These are phyloP conservation scores for Cladobotryum protrusum DNA, from an alignment of 2,329 filamentous ascomycete species.

Conservation along the genomic window DNA sequence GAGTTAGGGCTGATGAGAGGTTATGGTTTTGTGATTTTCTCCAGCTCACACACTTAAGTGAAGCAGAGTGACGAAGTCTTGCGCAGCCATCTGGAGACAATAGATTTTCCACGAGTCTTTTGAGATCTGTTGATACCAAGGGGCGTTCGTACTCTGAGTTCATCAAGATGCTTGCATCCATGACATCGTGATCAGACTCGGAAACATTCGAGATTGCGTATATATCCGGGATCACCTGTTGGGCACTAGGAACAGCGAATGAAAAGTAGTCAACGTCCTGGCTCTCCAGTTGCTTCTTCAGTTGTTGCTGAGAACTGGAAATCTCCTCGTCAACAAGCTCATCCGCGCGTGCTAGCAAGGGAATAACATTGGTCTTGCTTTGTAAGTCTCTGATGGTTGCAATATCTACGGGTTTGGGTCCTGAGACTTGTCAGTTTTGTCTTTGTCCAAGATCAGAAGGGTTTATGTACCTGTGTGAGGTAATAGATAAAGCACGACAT, in stretches of 20 bases:
- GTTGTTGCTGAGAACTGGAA: conserved; percentile 50
- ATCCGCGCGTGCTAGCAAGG: conserved; percentile 74
- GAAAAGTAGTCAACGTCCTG: conserved; percentile 59
- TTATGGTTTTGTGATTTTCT: conserved; percentile 34
- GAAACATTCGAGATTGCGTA: conserved; percentile 74
- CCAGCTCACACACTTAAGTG: conserved; percentile 75
- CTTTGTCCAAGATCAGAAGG: background rate
- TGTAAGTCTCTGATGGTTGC: conserved; percentile 66
- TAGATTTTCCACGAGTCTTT: conserved; percentile 60
- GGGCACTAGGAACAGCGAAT: conserved; percentile 42
- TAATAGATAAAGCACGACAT: conserved; percentile 79
- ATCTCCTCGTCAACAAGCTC: conserved; percentile 54
- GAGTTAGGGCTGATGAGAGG: conserved; percentile 11
- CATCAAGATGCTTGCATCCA: conserved; percentile 94
- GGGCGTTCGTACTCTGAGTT: conserved; percentile 83
- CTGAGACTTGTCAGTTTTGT: conserved; percentile 20
- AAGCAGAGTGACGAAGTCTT: conserved; percentile 75
- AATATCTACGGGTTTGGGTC: conserved; percentile 46
- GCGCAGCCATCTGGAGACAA: conserved; percentile 73
- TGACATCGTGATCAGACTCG: conserved; percentile 67
- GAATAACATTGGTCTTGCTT: conserved; percentile 74
- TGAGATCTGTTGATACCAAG: conserved; percentile 68
- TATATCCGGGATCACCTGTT: conserved; percentile 36
- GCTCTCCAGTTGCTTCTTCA: conserved; percentile 50
- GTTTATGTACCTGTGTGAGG: conserved; percentile 52